These are phyloP conservation scores for Conticribra weissflogii DNA, from an alignment of 108 stramenopile genomes.

Conservation along the genomic window DNA sequence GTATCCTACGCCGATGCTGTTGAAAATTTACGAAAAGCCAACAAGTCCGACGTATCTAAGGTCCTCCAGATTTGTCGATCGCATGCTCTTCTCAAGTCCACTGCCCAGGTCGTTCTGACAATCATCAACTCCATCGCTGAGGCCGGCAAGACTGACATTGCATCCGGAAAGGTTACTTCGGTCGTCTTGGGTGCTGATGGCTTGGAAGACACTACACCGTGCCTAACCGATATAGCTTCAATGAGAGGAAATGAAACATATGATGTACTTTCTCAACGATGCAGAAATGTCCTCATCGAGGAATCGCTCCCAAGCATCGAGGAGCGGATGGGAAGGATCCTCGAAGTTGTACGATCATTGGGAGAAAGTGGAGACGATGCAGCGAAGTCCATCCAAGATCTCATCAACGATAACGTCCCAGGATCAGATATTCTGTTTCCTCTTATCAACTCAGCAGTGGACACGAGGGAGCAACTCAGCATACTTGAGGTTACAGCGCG, in stretches of 20 bases:
- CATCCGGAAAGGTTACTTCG: constrained; percentile 55
- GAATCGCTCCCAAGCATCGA: constrained; percentile 91
- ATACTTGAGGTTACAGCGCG: constrained; percentile 87
- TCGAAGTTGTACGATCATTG: constrained; percentile 58
- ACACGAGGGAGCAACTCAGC: constrained; percentile 59
- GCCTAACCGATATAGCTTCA: constrained; percentile 92
- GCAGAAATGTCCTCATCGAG: constrained; percentile 90
- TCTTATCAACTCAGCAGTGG: constrained; percentile 54
- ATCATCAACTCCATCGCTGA: constrained; percentile 88
- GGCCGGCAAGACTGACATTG: constrained; percentile 67
- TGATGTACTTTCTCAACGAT: constrained; percentile 77
- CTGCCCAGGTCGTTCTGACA: constrained; percentile 68
- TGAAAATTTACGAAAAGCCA: constrained; percentile 83
- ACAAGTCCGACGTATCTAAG: constrained; percentile 64
- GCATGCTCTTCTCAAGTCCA: constrained; percentile 79
- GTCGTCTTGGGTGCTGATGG: constrained; percentile 79
- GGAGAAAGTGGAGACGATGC: constrained; percentile 39
- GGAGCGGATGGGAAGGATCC: constrained; percentile 66
- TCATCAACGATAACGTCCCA: constrained; percentile 81
- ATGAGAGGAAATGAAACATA: constrained; percentile 83
- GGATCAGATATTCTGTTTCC: constrained; percentile 89
- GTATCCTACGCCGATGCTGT: constrained; percentile 90
- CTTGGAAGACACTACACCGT: constrained; percentile 76
- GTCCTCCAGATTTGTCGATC: constrained; percentile 86
- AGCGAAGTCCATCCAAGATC: constrained; percentile 54